Evolutionary conservation across 257 asterid genomes (phyloP), one percentile per base, ranked within the genome.

Genomic region (Ehretia macrophylla): DNA sequence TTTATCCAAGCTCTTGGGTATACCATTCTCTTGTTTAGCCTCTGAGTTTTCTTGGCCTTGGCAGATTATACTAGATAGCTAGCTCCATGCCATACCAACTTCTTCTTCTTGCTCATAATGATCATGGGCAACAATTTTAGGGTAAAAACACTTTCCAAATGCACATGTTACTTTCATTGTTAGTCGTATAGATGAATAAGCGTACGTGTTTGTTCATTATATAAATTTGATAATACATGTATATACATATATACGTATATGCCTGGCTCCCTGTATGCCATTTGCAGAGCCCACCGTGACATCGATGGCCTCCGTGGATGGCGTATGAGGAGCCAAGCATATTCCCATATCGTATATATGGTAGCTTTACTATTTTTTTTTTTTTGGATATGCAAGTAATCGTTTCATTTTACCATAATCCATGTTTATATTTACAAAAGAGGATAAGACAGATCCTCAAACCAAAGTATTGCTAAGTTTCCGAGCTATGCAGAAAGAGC

Each of bases 201-300:
- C n/a, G n/a, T n/a, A n/a, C n/a, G n/a, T n/a, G n/a, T n/a, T n/a
- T n/a, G n/a, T n/a, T n/a, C n/a, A n/a, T n/a, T n/a, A n/a, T n/a
- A 17, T n/a, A 40, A 32, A 65, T 45, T 49, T 49, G 14, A n/a
- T 5, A 11, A 55, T 35, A 66, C 18, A 66, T 10, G 51, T 62
- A n/a, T 8, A 17, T 59, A 39, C 64, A 52, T 61, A 60, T 32
- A 35, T 63, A n/a, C n/a, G n/a, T n/a, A 83, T 86, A 88, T 91
- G 98, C 98, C 98, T 91, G 98, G 98, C 98, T 91, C 98, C 98
- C 98, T 91, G 98, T 91, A 91, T 91, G 98, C 98, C 98, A 87
- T 82, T 80, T 82, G 83, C 77, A 76, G 85, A 83, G 90, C 77
- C 77, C 95, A 85, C 59, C 86, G 89, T 65, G 61, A 50, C 66